Percentiles rank a stretch among this genome's conserved stretches.
Conservation (phyloP, 2,329 filamentous ascomycete genomes). For the Mariannaea sp. region DNA sequence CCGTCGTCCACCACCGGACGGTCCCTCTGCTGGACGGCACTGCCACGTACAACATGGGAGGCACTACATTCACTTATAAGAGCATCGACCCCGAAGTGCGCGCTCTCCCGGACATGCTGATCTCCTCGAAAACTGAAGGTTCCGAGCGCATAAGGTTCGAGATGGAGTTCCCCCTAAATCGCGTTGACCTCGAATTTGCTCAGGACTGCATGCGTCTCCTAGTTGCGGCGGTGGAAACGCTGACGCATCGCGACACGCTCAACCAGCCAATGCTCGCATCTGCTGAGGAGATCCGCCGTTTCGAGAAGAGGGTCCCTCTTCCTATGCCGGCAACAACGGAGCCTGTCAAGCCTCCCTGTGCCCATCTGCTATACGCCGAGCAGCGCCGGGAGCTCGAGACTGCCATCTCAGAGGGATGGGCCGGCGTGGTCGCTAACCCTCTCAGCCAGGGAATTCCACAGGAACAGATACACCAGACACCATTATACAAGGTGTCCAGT, state of each 20-base stretch:
- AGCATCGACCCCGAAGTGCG: slow-evolving; percentile 47
- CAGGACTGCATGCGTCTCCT: slow-evolving; percentile 53
- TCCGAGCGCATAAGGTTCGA: slow-evolving; percentile 48
- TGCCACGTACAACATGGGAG: slow-evolving; percentile 51
- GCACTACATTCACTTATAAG: slow-evolving; percentile 51
- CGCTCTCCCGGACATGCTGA: slow-evolving; percentile 52
- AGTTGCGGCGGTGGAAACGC: slow-evolving; percentile 50
- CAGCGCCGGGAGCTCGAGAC: slow-evolving; percentile 49
- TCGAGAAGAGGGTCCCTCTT: slow-evolving; percentile 50
- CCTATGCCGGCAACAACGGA: slow-evolving; percentile 28
- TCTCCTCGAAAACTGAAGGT: slow-evolving; percentile 47
- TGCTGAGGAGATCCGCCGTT: slow-evolving; percentile 45
- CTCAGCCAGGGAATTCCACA: slow-evolving; percentile 46
- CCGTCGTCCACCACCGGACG: slow-evolving; percentile 56
- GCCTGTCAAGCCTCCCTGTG: slow-evolving; percentile 22
- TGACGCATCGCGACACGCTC: slow-evolving; percentile 52
- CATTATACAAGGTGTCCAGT: slow-evolving; percentile 59
- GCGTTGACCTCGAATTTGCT: slow-evolving; percentile 48
- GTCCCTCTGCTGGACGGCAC: slow-evolving; percentile 41
- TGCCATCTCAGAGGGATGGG: slow-evolving; percentile 52
- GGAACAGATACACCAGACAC: slow-evolving; percentile 49
- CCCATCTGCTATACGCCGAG: slow-evolving; percentile 44
- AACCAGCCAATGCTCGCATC: slow-evolving; percentile 52
- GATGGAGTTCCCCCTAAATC: slow-evolving; percentile 53
- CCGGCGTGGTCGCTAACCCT: slow-evolving; percentile 49